Evolutionary conservation across 163 green algal genomes (phyloP).

Genomic region (Prototheca cutis): DNA sequence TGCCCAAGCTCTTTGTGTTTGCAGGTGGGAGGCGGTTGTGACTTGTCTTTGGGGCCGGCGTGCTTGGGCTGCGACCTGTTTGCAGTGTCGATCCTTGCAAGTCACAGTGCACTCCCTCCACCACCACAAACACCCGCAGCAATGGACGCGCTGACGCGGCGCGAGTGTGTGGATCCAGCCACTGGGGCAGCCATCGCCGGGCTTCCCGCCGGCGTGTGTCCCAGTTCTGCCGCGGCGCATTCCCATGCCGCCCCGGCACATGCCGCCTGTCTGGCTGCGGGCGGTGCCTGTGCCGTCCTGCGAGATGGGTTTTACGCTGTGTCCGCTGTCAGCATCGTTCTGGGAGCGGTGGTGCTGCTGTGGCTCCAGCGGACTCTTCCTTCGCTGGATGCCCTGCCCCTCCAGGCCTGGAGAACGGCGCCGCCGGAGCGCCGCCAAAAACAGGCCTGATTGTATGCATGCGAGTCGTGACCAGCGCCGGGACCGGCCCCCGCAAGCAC

Average conservation of each 20-base stretch:
- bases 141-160: slow-evolving; percentile 60
- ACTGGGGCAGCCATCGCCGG: neutral
- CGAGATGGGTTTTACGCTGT: slow-evolving; percentile 72
- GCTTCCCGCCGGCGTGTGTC: neutral
- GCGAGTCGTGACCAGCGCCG: too few relatives aligned
- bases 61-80: too few relatives aligned
- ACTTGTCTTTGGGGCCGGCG: too few relatives aligned
- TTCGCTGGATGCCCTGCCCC: slow-evolving; percentile 44
- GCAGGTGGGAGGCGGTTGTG: slow-evolving; percentile 19
- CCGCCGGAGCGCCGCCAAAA: too few relatives aligned
- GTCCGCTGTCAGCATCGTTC: slow-evolving; percentile 19
- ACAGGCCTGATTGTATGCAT: neutral
- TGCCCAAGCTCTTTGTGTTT: slow-evolving; percentile 68
- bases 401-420: slow-evolving; percentile 42
- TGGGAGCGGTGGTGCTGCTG: slow-evolving; percentile 42
- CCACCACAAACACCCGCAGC: slow-evolving; percentile 4
- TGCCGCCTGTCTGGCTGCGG: slow-evolving; percentile 38
- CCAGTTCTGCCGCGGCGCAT: neutral
- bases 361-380: slow-evolving; percentile 40
- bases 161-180: slow-evolving; percentile 18
- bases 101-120: neutral
- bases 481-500: too few relatives aligned
- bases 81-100: too few relatives aligned
- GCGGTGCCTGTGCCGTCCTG: slow-evolving; percentile 39
- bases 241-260: neutral